phyloP scores from a whole-genome alignment of 2,329 filamentous ascomycete genomes.

The Camillea tinctor region DNA sequence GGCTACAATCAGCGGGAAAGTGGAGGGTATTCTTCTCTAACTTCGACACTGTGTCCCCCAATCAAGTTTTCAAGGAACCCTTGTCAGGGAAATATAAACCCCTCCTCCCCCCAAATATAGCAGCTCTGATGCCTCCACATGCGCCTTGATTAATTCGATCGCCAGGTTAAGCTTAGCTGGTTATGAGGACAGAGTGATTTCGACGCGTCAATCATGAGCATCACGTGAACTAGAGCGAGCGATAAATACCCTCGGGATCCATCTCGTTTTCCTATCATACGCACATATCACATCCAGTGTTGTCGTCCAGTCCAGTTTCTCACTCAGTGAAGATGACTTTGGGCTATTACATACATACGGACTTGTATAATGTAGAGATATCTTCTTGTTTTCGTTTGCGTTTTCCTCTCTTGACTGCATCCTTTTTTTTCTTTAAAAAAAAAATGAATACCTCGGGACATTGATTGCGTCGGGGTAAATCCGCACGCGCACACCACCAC shows the following conservation, averaged over 20 bases:
- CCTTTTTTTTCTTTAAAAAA: too few relatives aligned
- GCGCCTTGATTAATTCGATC: slow-evolving; percentile 3
- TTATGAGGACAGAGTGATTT: slow-evolving; percentile 13
- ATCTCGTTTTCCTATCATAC: background rate
- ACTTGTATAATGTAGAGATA: too few relatives aligned
- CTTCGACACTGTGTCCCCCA: slow-evolving; percentile 20
- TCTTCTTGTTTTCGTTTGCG: too few relatives aligned
- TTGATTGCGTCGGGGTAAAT: background rate
- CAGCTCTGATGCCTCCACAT: slow-evolving; percentile 5
- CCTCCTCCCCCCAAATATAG: slow-evolving; percentile 19
- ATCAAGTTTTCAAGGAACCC: slow-evolving; percentile 1
- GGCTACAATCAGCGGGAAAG: slow-evolving; percentile 22
- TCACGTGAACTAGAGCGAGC: slow-evolving; percentile 1
- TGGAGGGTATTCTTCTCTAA: slow-evolving; percentile 9
- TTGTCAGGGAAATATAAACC: too few relatives aligned
- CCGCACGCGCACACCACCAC: background rate
- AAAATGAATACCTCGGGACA: background rate
- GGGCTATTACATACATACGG: too few relatives aligned
- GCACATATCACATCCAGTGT: too few relatives aligned
- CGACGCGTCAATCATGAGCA: slow-evolving; percentile 16
- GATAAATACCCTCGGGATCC: slow-evolving; percentile 1
- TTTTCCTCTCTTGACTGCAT: too few relatives aligned
- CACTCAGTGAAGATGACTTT: too few relatives aligned
- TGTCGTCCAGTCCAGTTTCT: too few relatives aligned
- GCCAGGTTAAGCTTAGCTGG: background rate